Evolutionary conservation across 768 basidiomycete species (phyloP), one percentile per base, ranked within the genome.

Genomic region (Nevesoporus exiguus): DNA sequence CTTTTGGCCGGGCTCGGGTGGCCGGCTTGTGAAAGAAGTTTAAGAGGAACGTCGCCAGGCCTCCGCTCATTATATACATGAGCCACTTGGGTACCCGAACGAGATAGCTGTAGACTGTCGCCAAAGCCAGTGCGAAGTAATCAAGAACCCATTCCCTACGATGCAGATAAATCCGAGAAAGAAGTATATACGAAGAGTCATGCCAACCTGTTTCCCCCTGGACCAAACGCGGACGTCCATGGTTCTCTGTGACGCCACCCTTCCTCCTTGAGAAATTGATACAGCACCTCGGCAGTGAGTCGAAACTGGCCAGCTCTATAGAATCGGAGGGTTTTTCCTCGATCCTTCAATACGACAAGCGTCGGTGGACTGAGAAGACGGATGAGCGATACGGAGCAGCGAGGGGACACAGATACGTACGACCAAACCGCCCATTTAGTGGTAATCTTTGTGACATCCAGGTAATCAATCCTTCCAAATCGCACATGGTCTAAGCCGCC

Each of bases 391-490:
- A 15, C 10, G 41, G 24, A n/a, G 48, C 30, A 43, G 14, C 10
- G 47, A 54, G 0, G 48, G 58, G 37, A 36, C 17, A 47, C 4
- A 13, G 33, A 60, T 25, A 79, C 84, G 55, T 66, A 93, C 93
- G 81, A 80, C 90, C 91, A 94, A 45, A 95, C 69, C 33, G 68
- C 75, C 93, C 93, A 96, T 65, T 87, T 88, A 2, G 91, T 92
- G 52, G 92, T 94, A 52, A 93, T 70, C 49, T 77, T 72, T 4
- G 90, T 93, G 58, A 94, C 92, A 57, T 86, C 85, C 58, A 93
- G 73, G 69, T 93, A 96, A 74, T 95, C 91, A 54, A 96, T 83
- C 56, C 93, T 83, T 47, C 83, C 93, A 80, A 87, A 95, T 53
- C 81, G 84, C 52, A 94, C 80, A 64, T 90, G 68, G 3, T 83